A percentile compares a stretch with the other conserved stretches of the same genome.
These are phyloP conservation scores for Tillandsia fasciculata DNA, from an alignment of 176 grass and related monocot species.

Conservation along the genomic window DNA sequence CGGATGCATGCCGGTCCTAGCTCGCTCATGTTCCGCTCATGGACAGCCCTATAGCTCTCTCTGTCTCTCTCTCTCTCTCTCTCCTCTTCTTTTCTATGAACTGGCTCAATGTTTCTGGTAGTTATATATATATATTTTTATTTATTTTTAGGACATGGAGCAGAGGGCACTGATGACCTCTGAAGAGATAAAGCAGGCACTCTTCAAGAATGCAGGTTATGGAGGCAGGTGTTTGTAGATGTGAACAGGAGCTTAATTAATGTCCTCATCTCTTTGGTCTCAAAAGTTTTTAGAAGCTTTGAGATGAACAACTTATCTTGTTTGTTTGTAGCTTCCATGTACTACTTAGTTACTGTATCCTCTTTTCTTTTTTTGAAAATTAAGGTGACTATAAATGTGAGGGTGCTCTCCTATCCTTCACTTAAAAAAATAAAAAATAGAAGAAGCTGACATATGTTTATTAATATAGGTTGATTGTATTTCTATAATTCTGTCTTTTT, in stretches of 20 bases:
- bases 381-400: too few species aligned
- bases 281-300: neutral
- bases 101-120: neutral
- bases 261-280: too few species aligned
- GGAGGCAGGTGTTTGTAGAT: constrained; percentile 91
- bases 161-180: constrained; percentile 53
- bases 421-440: neutral
- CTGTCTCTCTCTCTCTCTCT: too few species aligned
- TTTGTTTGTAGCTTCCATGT: neutral
- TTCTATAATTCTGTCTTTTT: too few species aligned
- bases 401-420: neutral
- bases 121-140: neutral
- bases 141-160: constrained; percentile 28
- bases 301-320: neutral
- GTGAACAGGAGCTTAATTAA: neutral
- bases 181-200: constrained; percentile 80
- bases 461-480: too few species aligned
- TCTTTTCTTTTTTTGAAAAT: too few species aligned
- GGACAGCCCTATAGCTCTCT: too few species aligned
- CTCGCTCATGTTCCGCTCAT: too few species aligned
- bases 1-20: too few species aligned
- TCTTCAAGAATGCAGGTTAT: constrained; percentile 83
- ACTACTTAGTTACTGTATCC: too few species aligned
- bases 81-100: too few species aligned
- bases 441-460: too few species aligned